Evolutionary conservation across 108 stramenopile species (phyloP), one percentile per base, ranked within the genome.

Genomic region (Skeletonema grethae): DNA sequence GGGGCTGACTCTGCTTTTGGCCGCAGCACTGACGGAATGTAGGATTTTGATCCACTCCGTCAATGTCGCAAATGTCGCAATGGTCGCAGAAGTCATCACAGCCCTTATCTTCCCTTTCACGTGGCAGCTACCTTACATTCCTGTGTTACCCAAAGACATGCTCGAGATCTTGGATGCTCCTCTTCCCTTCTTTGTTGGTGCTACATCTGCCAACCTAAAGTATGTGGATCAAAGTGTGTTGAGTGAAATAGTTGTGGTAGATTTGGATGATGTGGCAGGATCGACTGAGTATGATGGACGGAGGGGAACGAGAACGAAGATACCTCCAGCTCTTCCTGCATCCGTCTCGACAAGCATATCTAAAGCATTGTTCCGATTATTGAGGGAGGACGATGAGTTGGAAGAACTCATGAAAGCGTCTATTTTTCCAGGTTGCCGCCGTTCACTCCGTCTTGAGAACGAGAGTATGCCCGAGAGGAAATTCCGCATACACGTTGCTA

Each of bases 61-160:
- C 31, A 88, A 95, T 61, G 76, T 91, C 36, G 88, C 94, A 24
- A 87, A 95, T 69, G 75, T 92, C 50, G 87, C 87, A 4, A 89
- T 95, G 88, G 94, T 92, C 7, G 90, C 91, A 56, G 94, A 95
- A 69, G 91, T 92, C 15, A 78, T 92, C 50, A 88, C 89, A 22
- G 91, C 94, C 9, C 59, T 95, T 1, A 88, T 86, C n/a, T 95
- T 92, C 61, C 94, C 94, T 3, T 95, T 95, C 71, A 66, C 57
- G 7, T 95, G 94, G 94, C 83, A 88, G 36, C 63, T 92, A n/a
- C 94, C 94, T 4, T 95, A 88, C 62, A 87, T 95, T 76, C 91
- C 91, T 10, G 87, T 95, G 16, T 82, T 95, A 10, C 94, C 94
- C 0, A 59, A 82, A 57, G 86, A 72, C 24, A 95, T 95, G 94